phyloP scores from a whole-genome alignment of 139 green algal genomes.

The Auxenochlorella pyrenoidosa region DNA sequence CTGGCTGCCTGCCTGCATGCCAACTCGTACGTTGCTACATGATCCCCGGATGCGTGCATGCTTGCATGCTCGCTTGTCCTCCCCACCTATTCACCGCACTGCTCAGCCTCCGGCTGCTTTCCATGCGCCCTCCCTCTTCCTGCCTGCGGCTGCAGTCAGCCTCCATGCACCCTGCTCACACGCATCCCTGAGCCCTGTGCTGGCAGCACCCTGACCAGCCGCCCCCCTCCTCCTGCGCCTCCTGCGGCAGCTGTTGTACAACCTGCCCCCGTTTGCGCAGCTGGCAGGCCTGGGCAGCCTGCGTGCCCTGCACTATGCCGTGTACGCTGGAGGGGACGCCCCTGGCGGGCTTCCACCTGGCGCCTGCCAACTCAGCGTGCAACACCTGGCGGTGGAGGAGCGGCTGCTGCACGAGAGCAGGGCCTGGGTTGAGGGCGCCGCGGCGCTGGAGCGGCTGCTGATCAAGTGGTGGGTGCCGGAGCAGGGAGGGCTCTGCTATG shows the following conservation, averaged over 20 bases:
- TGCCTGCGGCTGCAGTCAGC: too few relatives aligned
- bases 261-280: neutral
- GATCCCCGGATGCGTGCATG: too few relatives aligned
- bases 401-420: conserved; percentile 1
- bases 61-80: too few relatives aligned
- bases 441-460: neutral
- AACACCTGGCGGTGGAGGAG: neutral
- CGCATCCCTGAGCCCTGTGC: too few relatives aligned
- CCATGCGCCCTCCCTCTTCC: too few relatives aligned
- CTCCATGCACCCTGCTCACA: too few relatives aligned
- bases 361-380: neutral
- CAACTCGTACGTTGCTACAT: too few relatives aligned
- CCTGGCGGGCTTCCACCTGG: neutral
- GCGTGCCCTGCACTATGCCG: neutral
- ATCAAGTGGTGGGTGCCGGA: neutral
- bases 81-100: too few relatives aligned
- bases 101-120: too few relatives aligned
- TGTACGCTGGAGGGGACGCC: neutral
- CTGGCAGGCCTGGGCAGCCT: neutral
- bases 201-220: too few relatives aligned
- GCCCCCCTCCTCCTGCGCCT: too few relatives aligned
- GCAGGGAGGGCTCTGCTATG: neutral
- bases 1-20: too few relatives aligned
- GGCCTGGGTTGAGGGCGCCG: neutral
- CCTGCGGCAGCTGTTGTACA: neutral